These are phyloP conservation scores for Blastomyces emzantsi DNA, from an alignment of 2,329 filamentous ascomycete species.

Conservation along the genomic window DNA sequence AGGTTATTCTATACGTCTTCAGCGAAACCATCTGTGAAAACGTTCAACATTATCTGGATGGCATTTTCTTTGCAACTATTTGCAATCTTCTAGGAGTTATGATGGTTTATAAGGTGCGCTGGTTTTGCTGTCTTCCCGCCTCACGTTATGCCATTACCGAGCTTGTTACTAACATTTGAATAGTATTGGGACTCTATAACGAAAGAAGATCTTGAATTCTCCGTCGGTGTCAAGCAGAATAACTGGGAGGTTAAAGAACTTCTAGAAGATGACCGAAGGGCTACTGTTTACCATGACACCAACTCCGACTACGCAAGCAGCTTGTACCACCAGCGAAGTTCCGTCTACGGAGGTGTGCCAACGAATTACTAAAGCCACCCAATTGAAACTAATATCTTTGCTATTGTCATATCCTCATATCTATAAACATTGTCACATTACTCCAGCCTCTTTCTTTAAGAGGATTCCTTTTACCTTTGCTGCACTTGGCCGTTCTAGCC, in stretches of 20 bases:
- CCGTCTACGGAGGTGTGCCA: constrained; percentile 31
- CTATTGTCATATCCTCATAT: not conserved
- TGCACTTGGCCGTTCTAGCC: not conserved
- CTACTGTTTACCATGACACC: constrained; percentile 59
- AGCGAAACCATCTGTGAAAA: constrained; percentile 74
- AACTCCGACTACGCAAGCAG: constrained; percentile 39
- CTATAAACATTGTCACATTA: not conserved
- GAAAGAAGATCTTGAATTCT: constrained; percentile 95
- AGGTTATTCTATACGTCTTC: constrained; percentile 87
- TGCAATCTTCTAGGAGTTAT: constrained; percentile 93
- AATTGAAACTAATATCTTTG: not conserved
- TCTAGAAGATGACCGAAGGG: constrained; percentile 68
- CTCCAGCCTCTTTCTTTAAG: not conserved
- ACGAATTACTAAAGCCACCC: constrained; percentile 24
- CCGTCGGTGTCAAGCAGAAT: constrained; percentile 86
- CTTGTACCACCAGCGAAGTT: constrained; percentile 34
- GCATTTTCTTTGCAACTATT: constrained; percentile 85
- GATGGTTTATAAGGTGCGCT: constrained; percentile 94
- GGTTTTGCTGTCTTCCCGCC: not conserved
- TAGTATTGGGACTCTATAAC: constrained; percentile 99
- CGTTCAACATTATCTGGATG: constrained; percentile 87
- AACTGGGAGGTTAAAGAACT: constrained; percentile 98
- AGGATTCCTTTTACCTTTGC: not conserved
- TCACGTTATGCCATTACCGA: constrained; percentile 6
- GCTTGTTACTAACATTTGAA: constrained; percentile 23